Base-by-base conservation (phyloP, 192 early-diverging fungal genomes). In the Coemansia sp. region DNA sequence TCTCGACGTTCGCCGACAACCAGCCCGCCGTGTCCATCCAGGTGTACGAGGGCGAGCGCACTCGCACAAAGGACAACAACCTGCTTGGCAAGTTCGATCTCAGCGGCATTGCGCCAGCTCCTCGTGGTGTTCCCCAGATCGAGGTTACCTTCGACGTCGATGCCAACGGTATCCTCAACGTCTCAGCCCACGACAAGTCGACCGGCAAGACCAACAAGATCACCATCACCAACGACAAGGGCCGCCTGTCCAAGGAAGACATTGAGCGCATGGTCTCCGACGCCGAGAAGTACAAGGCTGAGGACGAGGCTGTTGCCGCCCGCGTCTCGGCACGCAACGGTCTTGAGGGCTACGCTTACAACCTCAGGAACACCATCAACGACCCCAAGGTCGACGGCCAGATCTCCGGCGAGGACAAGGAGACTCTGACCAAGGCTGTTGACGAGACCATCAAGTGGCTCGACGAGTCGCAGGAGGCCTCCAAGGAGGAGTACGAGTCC, bases 151-250 rank as follows among this genome's bases (percentile, higher is more conserved):
- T 98, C 69, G 97, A 98, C 86, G 87, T 97, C 63, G 95, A 98
- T 70, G 92, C 94, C 83, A 97, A 97, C 90, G 93, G 93, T 87
- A 96, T 97, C 85, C 86, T 97, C 75, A 96, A 97, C 87, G 95
- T 98, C 77, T 86, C 87, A 65, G 95, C 94, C 61, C 81, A 91
- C 65, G 95, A 96, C 87, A 96, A 97, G 91, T 91, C 93, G 72
- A 96, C 93, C 65, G 93, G 94, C 64, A 87, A 89, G 72, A 89
- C 91, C 74, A 94, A 95, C 89, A 97, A 94, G 89, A 97, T 97
- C 84, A 97, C 95, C 84, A 96, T 99, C 88, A 96, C 95, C 87
- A 95, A 96, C 89, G 95, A 97, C 89, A 96, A 97, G 90, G 95
- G 95, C 65, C 92, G 94, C 77, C 89, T 99, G 64, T 91, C 94